Percentiles rank a stretch among this genome's conserved stretches.
phyloP scores from a whole-genome alignment of 805 yeast genomes.

The Isabelozyma pseudorhagii region DNA sequence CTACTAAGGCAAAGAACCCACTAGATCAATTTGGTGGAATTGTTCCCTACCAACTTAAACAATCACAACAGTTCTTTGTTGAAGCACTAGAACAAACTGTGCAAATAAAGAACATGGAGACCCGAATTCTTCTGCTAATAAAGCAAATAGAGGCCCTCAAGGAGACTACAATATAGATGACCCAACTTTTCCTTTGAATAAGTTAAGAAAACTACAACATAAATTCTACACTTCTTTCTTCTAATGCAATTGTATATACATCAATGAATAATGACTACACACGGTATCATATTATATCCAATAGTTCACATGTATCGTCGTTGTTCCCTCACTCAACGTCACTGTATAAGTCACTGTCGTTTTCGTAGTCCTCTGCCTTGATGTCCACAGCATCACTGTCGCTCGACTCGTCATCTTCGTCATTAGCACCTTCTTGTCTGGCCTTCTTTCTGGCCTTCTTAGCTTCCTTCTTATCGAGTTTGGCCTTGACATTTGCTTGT shows the following conservation, averaged over 20 bases:
- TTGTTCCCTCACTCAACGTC: constrained; percentile 20
- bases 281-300: background rate
- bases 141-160: constrained; percentile 11
- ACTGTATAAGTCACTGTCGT: constrained; percentile 48
- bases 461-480: constrained; percentile 68
- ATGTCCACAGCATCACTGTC: constrained; percentile 34
- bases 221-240: background rate
- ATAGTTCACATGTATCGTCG: constrained; percentile 12
- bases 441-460: constrained; percentile 67
- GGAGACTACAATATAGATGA: constrained; percentile 1
- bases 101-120: constrained; percentile 16
- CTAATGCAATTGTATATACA: background rate
- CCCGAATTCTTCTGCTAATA: constrained; percentile 15
- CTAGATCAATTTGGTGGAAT: constrained; percentile 47
- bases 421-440: constrained; percentile 39
- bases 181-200: constrained; percentile 14
- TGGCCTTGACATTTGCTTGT: constrained; percentile 71
- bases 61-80: constrained; percentile 36
- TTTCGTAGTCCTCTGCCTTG: constrained; percentile 45
- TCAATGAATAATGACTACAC: background rate
- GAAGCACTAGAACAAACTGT: constrained; percentile 24
- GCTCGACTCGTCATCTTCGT: constrained; percentile 18
- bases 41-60: constrained; percentile 39
- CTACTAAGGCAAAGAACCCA: constrained; percentile 22
- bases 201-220: background rate